Conservation (phyloP, 2,329 filamentous ascomycete genomes). For the Colletotrichum trifolii region DNA sequence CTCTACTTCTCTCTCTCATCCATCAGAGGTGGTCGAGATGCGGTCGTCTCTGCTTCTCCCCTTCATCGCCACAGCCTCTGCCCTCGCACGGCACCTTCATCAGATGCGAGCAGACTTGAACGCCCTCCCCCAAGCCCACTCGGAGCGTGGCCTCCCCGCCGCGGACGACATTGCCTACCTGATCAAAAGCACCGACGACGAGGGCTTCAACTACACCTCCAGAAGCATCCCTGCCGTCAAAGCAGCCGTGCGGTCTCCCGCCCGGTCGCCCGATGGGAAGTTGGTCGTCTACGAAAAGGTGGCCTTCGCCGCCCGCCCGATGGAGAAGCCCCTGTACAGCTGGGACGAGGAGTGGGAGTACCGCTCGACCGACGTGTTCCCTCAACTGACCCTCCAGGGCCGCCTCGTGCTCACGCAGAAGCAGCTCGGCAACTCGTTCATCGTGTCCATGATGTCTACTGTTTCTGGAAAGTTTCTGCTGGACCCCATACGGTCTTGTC, state of each 20-base stretch:
- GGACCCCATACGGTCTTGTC: too few species aligned
- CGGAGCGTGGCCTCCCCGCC: constrained; percentile 24
- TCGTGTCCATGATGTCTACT: constrained; percentile 16
- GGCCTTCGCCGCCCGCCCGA: constrained; percentile 21
- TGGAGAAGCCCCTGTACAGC: constrained; percentile 28
- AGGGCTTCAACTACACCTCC: constrained; percentile 26
- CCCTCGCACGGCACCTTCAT: constrained; percentile 19
- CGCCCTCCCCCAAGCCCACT: constrained; percentile 20
- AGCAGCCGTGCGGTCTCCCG: constrained; percentile 24
- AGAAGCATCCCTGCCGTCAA: constrained; percentile 5
- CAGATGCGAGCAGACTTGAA: constrained; percentile 25
- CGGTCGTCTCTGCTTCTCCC: constrained; percentile 17
- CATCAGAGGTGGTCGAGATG: constrained; percentile 9
- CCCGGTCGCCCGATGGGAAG: constrained; percentile 29
- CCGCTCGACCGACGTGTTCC: constrained; percentile 29
- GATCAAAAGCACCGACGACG: constrained; percentile 25
- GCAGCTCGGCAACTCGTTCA: constrained; percentile 30
- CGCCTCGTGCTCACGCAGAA: constrained; percentile 25
- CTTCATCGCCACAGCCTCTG: constrained; percentile 14
- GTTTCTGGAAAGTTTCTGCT: too few species aligned
- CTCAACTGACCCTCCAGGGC: constrained; percentile 25
- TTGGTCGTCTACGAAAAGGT: constrained; percentile 29
- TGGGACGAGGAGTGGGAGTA: constrained; percentile 32
- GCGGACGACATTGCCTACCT: constrained; percentile 27
- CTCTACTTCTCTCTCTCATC: neutral